phyloP scores from a whole-genome alignment of 805 yeast species.

The Nakazawaea laoshanensis region DNA sequence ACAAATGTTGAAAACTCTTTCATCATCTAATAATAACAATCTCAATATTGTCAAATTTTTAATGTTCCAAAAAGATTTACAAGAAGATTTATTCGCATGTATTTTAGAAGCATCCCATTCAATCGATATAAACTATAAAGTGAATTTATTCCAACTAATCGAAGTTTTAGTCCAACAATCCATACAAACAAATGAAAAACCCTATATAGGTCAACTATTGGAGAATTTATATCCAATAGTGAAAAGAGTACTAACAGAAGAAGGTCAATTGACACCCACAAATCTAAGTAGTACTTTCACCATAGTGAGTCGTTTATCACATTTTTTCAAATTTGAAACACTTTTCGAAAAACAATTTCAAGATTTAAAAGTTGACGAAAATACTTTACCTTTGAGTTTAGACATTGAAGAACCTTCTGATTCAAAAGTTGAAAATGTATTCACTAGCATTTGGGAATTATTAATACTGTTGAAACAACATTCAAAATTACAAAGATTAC shows the following conservation, averaged over 20 bases:
- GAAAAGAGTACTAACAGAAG: constrained; percentile 24
- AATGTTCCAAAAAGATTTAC: constrained; percentile 44
- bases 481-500: constrained; percentile 42
- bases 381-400: constrained; percentile 29
- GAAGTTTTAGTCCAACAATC: constrained; percentile 47
- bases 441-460: constrained; percentile 37
- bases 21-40: constrained; percentile 51
- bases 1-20: constrained; percentile 54
- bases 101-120: constrained; percentile 46
- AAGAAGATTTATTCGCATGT: constrained; percentile 63
- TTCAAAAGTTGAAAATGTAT: constrained; percentile 20
- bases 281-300: constrained; percentile 19
- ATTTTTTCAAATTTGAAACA: constrained; percentile 14
- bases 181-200: constrained; percentile 12
- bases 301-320: constrained; percentile 19
- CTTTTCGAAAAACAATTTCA: constrained; percentile 9
- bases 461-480: constrained; percentile 36
- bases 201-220: constrained; percentile 16
- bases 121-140: constrained; percentile 50
- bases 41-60: constrained; percentile 48
- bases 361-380: constrained; percentile 9
- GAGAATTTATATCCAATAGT: constrained; percentile 26
- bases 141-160: constrained; percentile 62
- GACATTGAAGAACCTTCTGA: constrained; percentile 36
- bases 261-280: constrained; percentile 17